These are phyloP conservation scores for Cordia subcordata DNA, from an alignment of 257 asterid species.

Conservation along the genomic window DNA sequence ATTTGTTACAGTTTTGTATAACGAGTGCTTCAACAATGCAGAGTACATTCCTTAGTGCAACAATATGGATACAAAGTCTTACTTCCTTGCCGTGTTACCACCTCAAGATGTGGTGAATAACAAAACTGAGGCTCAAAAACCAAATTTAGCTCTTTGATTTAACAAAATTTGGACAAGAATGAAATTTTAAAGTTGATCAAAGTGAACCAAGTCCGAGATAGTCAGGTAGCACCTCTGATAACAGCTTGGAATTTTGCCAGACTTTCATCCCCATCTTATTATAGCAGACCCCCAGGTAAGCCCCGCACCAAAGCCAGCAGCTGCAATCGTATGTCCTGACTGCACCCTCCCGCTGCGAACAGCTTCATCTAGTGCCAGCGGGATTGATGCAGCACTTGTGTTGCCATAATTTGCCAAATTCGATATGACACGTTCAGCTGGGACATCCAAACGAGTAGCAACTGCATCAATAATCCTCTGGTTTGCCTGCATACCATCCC, in stretches of 20 bases:
- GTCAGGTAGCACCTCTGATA: not conserved
- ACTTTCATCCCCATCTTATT: slow-evolving; percentile 74
- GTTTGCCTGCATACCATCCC: slow-evolving; percentile 60
- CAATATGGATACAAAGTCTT: no score
- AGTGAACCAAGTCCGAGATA: not conserved
- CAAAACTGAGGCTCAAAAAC: not conserved
- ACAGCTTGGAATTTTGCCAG: not conserved
- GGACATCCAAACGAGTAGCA: slow-evolving; percentile 63
- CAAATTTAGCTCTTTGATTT: not conserved
- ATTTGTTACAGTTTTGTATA: no score
- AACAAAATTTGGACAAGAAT: not conserved
- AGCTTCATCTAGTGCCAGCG: slow-evolving; percentile 91
- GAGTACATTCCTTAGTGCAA: no score
- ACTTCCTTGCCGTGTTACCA: slow-evolving; percentile 87
- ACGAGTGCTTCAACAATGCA: no score
- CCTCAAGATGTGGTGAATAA: no score
- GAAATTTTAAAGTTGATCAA: not conserved
- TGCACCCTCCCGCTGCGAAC: slow-evolving; percentile 78
- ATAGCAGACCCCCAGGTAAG: slow-evolving; percentile 96
- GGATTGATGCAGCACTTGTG: slow-evolving; percentile 92
- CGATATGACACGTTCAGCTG: slow-evolving; percentile 78
- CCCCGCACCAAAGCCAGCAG: slow-evolving; percentile 98
- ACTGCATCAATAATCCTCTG: slow-evolving; percentile 90
- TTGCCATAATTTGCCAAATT: slow-evolving; percentile 87
- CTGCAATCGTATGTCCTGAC: slow-evolving; percentile 72